Conservation (phyloP, 805 yeast species). For the Ogataea pignaliae region DNA sequence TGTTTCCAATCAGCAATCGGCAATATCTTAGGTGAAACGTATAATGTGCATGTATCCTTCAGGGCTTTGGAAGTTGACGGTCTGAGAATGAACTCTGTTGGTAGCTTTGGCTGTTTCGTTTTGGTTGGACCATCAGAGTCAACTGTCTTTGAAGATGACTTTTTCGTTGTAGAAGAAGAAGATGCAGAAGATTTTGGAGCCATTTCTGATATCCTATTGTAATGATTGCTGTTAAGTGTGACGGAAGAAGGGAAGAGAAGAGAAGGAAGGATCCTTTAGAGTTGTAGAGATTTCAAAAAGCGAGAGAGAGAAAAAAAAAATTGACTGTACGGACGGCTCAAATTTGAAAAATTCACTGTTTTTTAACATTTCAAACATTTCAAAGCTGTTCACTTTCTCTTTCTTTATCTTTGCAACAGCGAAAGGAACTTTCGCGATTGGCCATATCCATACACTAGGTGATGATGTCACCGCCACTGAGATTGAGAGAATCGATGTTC, state of each 20-base stretch:
- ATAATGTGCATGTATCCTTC: slow-evolving; percentile 15
- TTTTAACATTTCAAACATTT: too few species aligned
- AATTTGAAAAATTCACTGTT: too few species aligned
- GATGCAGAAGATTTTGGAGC: slow-evolving; percentile 22
- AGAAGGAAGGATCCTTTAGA: not conserved
- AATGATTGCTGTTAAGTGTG: not conserved
- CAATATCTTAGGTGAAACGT: slow-evolving; percentile 21
- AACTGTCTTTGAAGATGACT: slow-evolving; percentile 5
- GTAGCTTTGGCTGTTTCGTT: slow-evolving; percentile 18
- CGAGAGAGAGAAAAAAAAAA: too few species aligned
- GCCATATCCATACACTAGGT: too few species aligned
- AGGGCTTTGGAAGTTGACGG: slow-evolving; percentile 13
- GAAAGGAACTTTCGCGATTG: too few species aligned
- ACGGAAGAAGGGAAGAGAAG: not conserved
- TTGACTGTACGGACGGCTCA: too few species aligned
- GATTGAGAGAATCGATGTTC: too few species aligned
- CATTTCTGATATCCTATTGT: slow-evolving; percentile 15
- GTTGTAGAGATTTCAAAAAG: too few species aligned
- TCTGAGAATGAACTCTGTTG: slow-evolving; percentile 27
- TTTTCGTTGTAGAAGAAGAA: slow-evolving; percentile 10
- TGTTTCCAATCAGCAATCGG: slow-evolving; percentile 17
- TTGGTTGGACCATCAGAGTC: slow-evolving; percentile 7
- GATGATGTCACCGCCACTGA: too few species aligned
- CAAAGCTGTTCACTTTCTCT: too few species aligned
- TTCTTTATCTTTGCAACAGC: too few species aligned